Evolutionary conservation across 2,329 filamentous ascomycete species (phyloP).

Genomic region (Sporothrix pseudoabietina): DNA sequence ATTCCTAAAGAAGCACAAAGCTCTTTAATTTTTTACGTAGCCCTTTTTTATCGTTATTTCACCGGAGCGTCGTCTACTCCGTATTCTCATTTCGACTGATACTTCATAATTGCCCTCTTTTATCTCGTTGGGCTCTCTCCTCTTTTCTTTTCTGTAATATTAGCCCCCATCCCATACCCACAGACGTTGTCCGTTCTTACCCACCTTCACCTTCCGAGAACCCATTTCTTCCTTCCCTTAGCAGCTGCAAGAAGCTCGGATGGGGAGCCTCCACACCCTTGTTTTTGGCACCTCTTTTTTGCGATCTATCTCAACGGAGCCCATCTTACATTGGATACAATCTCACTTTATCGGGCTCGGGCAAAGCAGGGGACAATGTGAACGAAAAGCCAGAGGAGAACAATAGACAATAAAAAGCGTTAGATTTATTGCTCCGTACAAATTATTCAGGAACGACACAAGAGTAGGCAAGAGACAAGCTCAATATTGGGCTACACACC

Average conservation of each 20-base stretch:
- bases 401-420: not conserved
- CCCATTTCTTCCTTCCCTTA: not conserved
- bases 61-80: not conserved
- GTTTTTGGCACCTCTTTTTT: not conserved
- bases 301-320: not conserved
- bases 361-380: not conserved
- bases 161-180: conserved; percentile 20
- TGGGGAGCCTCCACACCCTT: conserved; percentile 16
- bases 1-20: not conserved
- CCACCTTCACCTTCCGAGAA: conserved; percentile 6
- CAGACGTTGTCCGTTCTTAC: conserved; percentile 1
- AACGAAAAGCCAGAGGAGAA: not conserved
- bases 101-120: not conserved
- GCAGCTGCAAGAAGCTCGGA: conserved; percentile 14
- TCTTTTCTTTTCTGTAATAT: conserved; percentile 3
- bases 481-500: not conserved
- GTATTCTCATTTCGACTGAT: not conserved
- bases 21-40: not conserved
- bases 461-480: too few species aligned
- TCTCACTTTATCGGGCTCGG: not conserved
- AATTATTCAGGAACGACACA: too few species aligned
- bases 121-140: not conserved
- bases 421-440: not conserved
- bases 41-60: not conserved
- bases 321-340: not conserved